A percentile compares a stretch with the other conserved stretches of the same genome.
phyloP scores from a whole-genome alignment of 441 rosid genomes.

The Gossypium davidsonii region DNA sequence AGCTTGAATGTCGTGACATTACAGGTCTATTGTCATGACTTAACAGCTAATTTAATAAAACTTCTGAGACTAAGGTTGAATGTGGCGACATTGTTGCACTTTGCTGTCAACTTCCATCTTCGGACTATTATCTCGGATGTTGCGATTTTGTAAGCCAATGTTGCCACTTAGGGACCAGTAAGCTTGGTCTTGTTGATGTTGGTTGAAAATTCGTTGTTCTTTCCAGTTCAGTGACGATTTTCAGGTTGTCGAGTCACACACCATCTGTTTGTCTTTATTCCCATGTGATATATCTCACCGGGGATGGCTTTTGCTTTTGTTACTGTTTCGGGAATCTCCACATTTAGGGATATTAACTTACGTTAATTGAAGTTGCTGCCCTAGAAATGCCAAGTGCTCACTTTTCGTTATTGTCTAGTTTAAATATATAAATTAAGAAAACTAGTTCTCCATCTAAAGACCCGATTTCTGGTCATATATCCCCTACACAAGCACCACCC shows the following conservation, averaged over 20 bases:
- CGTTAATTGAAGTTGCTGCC: neutral
- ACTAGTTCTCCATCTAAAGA: neutral
- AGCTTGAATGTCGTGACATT: no score
- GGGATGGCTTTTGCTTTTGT: neutral
- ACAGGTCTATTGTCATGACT: no score
- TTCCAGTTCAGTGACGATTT: no score
- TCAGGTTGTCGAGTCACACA: neutral
- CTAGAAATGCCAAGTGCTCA: neutral
- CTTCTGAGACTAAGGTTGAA: no score
- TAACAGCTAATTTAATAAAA: no score
- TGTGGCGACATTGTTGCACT: no score
- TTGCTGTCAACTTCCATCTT: no score
- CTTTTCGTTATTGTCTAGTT: neutral
- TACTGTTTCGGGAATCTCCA: neutral
- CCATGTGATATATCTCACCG: neutral
- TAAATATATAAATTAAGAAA: neutral
- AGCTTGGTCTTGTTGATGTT: no score
- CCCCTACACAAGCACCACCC: neutral
- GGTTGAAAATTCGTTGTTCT: no score
- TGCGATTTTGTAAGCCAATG: no score
- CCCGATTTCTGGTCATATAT: neutral
- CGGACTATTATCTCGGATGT: no score
- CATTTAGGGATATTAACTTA: neutral
- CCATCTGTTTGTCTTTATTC: neutral
- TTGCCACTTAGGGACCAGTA: no score